Base-by-base conservation (phyloP, 2,329 filamentous ascomycete genomes). In the Xylariaceae sp. region DNA sequence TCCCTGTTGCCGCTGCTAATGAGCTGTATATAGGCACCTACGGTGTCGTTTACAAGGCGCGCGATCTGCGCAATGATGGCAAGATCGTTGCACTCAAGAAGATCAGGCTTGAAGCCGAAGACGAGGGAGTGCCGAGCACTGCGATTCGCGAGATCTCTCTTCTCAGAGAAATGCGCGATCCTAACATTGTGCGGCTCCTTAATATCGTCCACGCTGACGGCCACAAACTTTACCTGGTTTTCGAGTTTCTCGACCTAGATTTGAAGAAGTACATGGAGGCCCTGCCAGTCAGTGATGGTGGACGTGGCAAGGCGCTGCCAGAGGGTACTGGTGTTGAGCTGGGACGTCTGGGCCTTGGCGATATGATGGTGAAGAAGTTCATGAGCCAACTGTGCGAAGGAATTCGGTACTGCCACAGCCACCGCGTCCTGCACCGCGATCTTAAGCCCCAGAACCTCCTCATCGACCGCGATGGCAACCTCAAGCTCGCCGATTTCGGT, bases 221-320 rank as follows among this genome's bases (percentile, higher is more conserved):
- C 58, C 90, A 96, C 78, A 96, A 96, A 78, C 85, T 96, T 54
- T 96, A 96, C 75, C 88, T 96, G 52, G 92, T 96, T 67, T 89
- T 92, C 65, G 92, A 96, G 74, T 96, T 90, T 75, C 87, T 96
- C 66, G 92, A 96, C 71, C 82, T 93, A 59, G 92, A 96, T 70
- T 80, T 96, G 68, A 96, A 96, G 80, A 96, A 95, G 75, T 96
- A 95, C 76, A 96, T 96, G 91, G 92, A 96, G 75, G 84, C 91
- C 5, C 82, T 96, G 49, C 91, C 91, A 3, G 86, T 93, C 60
- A 88, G 82, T 70, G 89, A 95, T 70, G 91, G 91, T 66, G 91
- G 91, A 47, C 86, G 91, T 61, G 91, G 90, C 69, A 94, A 92
- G 78, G 83, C 90, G 48, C 79, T 96, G 54, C 92, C 92, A 7